phyloP scores from a whole-genome alignment of 2,329 filamentous ascomycete species.

The Botrytis sinoallii region DNA sequence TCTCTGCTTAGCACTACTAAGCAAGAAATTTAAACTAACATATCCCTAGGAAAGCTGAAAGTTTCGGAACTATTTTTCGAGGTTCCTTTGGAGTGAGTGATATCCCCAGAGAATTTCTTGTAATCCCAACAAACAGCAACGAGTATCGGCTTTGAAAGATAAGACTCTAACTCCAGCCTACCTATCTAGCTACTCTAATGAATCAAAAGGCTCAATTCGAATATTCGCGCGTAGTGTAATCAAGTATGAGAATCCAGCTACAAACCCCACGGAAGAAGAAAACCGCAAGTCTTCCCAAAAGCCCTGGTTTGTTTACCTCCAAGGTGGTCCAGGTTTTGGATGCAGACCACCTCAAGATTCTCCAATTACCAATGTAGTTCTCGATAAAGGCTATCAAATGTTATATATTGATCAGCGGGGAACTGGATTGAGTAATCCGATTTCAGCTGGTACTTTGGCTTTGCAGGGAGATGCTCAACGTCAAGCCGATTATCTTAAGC shows the following conservation, averaged over 20 bases:
- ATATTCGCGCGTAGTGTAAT: conserved; percentile 75
- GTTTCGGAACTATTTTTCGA: conserved; percentile 84
- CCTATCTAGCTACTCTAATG: conserved; percentile 10
- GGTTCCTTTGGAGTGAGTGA: conserved; percentile 78
- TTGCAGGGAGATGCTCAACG: conserved; percentile 59
- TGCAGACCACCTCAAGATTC: conserved; percentile 72
- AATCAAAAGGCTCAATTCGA: conserved; percentile 54
- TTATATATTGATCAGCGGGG: conserved; percentile 89
- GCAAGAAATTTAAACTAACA: conserved; percentile 9
- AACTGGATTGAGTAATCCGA: conserved; percentile 78
- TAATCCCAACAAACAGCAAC: background rate
- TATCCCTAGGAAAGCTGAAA: conserved; percentile 62
- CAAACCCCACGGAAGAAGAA: conserved; percentile 40
- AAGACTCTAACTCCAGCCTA: conserved; percentile 30
- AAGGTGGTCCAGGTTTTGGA: conserved; percentile 55
- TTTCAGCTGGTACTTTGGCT: conserved; percentile 69
- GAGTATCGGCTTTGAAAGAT: conserved; percentile 51
- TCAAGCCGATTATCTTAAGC: conserved; percentile 77
- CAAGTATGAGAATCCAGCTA: conserved; percentile 56
- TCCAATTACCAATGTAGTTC: conserved; percentile 64
- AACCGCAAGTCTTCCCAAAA: conserved; percentile 47
- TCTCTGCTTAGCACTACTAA: too few relatives aligned
- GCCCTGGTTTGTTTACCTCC: conserved; percentile 68
- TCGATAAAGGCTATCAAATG: conserved; percentile 80
- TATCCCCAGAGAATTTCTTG: conserved; percentile 46